phyloP scores from a whole-genome alignment of 371 early-diverging fungal species.

The Dichotomocladium elegans region DNA sequence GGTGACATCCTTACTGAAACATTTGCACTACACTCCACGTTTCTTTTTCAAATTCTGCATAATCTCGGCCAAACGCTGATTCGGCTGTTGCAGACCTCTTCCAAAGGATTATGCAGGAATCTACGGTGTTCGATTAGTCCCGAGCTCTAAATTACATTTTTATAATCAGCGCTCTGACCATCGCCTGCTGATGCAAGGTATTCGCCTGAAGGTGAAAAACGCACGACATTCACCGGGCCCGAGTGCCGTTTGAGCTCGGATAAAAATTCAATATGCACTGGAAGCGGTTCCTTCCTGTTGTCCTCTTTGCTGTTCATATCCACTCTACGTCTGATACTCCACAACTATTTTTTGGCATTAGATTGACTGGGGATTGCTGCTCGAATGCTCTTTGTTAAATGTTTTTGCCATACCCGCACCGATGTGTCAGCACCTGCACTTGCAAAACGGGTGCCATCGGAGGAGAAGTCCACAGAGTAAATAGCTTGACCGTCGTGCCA shows the following conservation, averaged over 20 bases:
- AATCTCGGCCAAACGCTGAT: constrained; percentile 25
- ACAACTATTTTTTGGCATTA: constrained; percentile 52
- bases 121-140: constrained; percentile 26
- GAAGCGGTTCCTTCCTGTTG: constrained; percentile 25
- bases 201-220: constrained; percentile 82
- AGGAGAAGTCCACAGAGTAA: constrained; percentile 89
- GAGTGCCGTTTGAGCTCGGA: constrained; percentile 84
- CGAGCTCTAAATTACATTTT: not conserved
- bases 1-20: constrained; percentile 34
- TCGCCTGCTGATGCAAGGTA: constrained; percentile 89
- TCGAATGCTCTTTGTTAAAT: not conserved
- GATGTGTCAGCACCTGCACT: constrained; percentile 91
- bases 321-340: constrained; percentile 47
- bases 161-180: constrained; percentile 44
- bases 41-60: constrained; percentile 39
- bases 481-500: constrained; percentile 94
- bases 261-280: constrained; percentile 69
- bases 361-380: too few relatives aligned
- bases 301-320: constrained; percentile 6
- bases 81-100: constrained; percentile 43
- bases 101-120: constrained; percentile 88
- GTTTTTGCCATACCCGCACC: constrained; percentile 65
- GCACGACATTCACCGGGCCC: constrained; percentile 89
- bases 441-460: constrained; percentile 67
- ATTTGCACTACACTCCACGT: constrained; percentile 57